phyloP scores from a whole-genome alignment of 495 filamentous ascomycete species.

The Penicillium bialowiezense region DNA sequence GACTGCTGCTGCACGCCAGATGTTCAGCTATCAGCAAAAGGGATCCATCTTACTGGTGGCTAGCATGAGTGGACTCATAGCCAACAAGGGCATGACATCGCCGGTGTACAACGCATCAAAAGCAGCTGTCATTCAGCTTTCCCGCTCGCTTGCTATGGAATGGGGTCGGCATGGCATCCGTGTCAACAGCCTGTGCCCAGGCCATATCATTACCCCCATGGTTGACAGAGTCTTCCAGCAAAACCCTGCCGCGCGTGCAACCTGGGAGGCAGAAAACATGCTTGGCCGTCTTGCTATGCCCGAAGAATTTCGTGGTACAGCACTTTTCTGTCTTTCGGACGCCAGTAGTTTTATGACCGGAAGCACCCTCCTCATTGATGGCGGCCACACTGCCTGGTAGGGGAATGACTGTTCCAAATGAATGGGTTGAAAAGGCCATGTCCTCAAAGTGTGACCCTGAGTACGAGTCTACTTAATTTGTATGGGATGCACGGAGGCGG shows the following conservation, averaged over 20 bases:
- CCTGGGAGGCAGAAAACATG: slow-evolving; percentile 71
- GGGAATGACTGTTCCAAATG: not conserved
- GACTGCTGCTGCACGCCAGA: slow-evolving; percentile 71
- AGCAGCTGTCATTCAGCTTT: slow-evolving; percentile 65
- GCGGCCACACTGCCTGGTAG: slow-evolving; percentile 61
- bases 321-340: slow-evolving; percentile 58
- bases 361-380: slow-evolving; percentile 57
- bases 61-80: slow-evolving; percentile 77
- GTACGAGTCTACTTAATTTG: no score
- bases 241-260: slow-evolving; percentile 54
- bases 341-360: slow-evolving; percentile 74
- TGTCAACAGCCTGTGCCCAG: slow-evolving; percentile 66
- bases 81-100: slow-evolving; percentile 68
- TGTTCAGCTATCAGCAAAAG: slow-evolving; percentile 57
- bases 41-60: slow-evolving; percentile 75
- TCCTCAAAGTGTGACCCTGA: no score
- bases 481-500: no score
- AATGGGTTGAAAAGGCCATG: no score
- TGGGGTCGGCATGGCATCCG: slow-evolving; percentile 67
- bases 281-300: slow-evolving; percentile 59
- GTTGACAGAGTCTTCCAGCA: slow-evolving; percentile 64
- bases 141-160: slow-evolving; percentile 66
- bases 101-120: slow-evolving; percentile 71
- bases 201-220: slow-evolving; percentile 73
- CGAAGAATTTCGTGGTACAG: slow-evolving; percentile 65